phyloP scores from a whole-genome alignment of 2,329 filamentous ascomycete species.

The Colletotrichum cereale region DNA sequence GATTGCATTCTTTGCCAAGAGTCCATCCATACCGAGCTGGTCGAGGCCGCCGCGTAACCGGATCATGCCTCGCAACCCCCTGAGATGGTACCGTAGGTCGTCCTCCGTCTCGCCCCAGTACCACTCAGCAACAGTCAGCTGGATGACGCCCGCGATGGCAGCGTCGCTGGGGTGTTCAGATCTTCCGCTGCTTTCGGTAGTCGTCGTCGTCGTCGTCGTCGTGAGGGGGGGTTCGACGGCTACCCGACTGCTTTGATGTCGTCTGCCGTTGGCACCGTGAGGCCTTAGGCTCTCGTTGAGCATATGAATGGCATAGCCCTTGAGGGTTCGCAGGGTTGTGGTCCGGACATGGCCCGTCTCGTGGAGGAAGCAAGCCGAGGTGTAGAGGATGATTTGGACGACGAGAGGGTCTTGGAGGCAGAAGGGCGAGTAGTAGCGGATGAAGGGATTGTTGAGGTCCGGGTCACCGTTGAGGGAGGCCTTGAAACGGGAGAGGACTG shows the following conservation, averaged over 20 bases:
- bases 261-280: conserved; percentile 27
- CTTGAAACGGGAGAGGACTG: conserved; percentile 64
- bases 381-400: conserved; percentile 62
- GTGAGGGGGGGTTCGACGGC: neutral
- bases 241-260: neutral
- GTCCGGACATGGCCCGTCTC: conserved; percentile 62
- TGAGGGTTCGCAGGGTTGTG: conserved; percentile 57
- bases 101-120: conserved; percentile 61
- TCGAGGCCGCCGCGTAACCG: conserved; percentile 59
- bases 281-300: conserved; percentile 61
- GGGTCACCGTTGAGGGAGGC: conserved; percentile 63
- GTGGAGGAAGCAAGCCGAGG: conserved; percentile 63
- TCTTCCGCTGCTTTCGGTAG: neutral
- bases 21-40: conserved; percentile 59
- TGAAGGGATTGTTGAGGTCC: conserved; percentile 57
- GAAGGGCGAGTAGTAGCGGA: conserved; percentile 61
- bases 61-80: conserved; percentile 63
- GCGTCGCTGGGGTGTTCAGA: conserved; percentile 56
- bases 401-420: conserved; percentile 64
- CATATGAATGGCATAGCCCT: conserved; percentile 57
- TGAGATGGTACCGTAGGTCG: conserved; percentile 60
- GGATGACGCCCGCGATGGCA: conserved; percentile 61
- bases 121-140: conserved; percentile 66
- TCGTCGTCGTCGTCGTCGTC: neutral
- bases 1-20: conserved; percentile 62